Evolutionary conservation across 2,329 filamentous ascomycete species (phyloP).

Genomic region (Byssoonygena ceratinophila): DNA sequence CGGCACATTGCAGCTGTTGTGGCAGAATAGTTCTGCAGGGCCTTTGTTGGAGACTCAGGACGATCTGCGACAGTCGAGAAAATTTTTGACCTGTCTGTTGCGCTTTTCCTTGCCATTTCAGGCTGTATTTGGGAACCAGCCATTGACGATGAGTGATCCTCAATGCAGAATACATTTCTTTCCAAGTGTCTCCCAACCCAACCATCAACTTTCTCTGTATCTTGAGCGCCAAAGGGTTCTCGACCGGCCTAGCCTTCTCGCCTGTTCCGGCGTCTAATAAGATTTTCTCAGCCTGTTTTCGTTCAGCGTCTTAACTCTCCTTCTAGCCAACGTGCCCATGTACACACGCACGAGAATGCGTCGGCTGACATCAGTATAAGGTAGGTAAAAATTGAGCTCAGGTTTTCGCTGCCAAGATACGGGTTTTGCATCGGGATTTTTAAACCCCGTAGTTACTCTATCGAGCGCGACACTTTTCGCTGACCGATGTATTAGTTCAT

Average conservation of each 20-base stretch:
- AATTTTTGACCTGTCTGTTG: neutral
- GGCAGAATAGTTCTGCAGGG: neutral
- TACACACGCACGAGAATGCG: neutral
- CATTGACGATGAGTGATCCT: no score
- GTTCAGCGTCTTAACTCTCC: no score
- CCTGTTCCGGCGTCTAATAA: no score
- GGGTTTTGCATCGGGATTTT: neutral
- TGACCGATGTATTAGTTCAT: neutral
- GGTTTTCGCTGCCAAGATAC: neutral
- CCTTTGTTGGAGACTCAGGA: neutral
- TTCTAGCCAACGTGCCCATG: no score
- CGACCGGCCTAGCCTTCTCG: no score
- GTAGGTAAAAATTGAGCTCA: neutral
- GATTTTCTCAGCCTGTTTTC: no score
- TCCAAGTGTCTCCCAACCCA: no score
- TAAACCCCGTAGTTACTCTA: neutral
- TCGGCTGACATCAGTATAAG: neutral
- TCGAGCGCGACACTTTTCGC: neutral
- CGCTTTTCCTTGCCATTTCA: no score
- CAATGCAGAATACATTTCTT: no score
- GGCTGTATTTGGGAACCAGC: no score
- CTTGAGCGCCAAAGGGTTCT: no score
- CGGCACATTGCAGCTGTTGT: neutral
- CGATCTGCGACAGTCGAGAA: neutral
- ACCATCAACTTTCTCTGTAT: no score